A percentile compares a stretch with the other conserved stretches of the same genome.
Conservation (phyloP, 202 grass and related monocot species). For the Panicum hallii region DNA sequence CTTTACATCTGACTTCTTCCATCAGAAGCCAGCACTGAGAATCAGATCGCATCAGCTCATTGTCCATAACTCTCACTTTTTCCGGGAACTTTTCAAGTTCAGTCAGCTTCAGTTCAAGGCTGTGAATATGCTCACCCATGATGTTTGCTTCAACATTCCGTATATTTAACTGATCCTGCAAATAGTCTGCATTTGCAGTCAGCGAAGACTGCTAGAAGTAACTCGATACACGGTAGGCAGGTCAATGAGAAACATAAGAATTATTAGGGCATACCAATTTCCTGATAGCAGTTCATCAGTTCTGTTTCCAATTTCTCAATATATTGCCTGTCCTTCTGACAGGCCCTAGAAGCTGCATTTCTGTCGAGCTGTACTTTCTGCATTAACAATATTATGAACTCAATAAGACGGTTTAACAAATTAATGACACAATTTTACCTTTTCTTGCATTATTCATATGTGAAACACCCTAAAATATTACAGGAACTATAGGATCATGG, state of each 20-base stretch:
- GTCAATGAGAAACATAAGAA: constrained; percentile 13
- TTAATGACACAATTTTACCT: constrained; percentile 4
- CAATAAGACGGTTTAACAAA: constrained; percentile 6
- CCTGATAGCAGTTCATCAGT: constrained; percentile 82
- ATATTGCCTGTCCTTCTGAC: constrained; percentile 64
- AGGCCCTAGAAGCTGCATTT: constrained; percentile 55
- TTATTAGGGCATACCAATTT: constrained; percentile 73
- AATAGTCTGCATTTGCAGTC: constrained; percentile 76
- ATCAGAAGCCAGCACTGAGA: constrained; percentile 77
- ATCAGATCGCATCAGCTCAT: constrained; percentile 64
- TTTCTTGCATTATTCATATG: constrained; percentile 17
- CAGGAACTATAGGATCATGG: background rate
- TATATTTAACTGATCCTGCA: constrained; percentile 95
- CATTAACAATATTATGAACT: constrained; percentile 46
- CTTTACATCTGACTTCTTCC: constrained; percentile 71
- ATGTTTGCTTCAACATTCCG: constrained; percentile 82
- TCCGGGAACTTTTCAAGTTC: constrained; percentile 79
- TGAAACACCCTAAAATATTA: constrained; percentile 24
- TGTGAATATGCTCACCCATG: constrained; percentile 87
- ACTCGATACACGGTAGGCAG: constrained; percentile 19
- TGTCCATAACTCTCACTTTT: constrained; percentile 66
- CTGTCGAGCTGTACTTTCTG: constrained; percentile 64
- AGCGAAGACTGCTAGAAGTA: constrained; percentile 39
- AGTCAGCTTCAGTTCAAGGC: constrained; percentile 84
- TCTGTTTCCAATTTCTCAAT: constrained; percentile 83